These are phyloP conservation scores for Nitzschia sp. DNA, from an alignment of 108 stramenopile genomes.

Conservation along the genomic window DNA sequence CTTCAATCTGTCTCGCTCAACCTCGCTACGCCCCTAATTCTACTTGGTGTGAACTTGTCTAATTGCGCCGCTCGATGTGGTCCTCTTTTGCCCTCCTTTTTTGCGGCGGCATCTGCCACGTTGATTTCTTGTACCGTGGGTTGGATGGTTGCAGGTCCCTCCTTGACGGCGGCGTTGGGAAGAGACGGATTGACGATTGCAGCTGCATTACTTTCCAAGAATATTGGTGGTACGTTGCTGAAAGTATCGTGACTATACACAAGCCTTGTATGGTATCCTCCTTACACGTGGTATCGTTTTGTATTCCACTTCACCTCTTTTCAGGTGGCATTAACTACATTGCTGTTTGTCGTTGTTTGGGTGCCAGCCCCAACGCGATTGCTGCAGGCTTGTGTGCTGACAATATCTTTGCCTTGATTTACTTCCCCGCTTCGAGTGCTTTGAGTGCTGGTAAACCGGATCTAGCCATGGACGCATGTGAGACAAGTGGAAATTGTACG, in stretches of 20 bases:
- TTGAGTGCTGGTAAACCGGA: conserved; percentile 54
- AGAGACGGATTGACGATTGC: conserved; percentile 66
- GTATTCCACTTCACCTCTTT: too few relatives aligned
- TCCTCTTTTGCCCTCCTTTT: conserved; percentile 58
- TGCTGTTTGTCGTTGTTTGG: conserved; percentile 58
- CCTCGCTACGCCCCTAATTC: conserved; percentile 71
- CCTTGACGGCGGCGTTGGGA: conserved; percentile 35
- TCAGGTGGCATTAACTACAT: conserved; percentile 80
- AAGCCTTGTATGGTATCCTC: too few relatives aligned
- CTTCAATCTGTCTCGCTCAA: conserved; percentile 48
- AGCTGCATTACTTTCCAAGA: conserved; percentile 77
- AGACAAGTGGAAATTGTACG: too few relatives aligned
- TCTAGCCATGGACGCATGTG: conserved; percentile 36
- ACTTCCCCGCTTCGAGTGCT: conserved; percentile 71
- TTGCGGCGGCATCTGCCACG: conserved; percentile 57
- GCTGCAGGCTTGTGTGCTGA: conserved; percentile 70
- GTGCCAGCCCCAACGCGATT: conserved; percentile 56
- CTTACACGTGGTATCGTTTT: too few relatives aligned
- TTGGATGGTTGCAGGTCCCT: conserved; percentile 28
- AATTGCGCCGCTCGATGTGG: conserved; percentile 39
- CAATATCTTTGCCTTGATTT: conserved; percentile 75
- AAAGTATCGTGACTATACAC: too few relatives aligned
- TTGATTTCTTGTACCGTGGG: conserved; percentile 56
- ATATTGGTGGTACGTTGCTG: conserved; percentile 52
- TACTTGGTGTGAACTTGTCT: conserved; percentile 73